Base-by-base conservation (phyloP, 2,329 filamentous ascomycete species). In the Talaromyces sp. region DNA sequence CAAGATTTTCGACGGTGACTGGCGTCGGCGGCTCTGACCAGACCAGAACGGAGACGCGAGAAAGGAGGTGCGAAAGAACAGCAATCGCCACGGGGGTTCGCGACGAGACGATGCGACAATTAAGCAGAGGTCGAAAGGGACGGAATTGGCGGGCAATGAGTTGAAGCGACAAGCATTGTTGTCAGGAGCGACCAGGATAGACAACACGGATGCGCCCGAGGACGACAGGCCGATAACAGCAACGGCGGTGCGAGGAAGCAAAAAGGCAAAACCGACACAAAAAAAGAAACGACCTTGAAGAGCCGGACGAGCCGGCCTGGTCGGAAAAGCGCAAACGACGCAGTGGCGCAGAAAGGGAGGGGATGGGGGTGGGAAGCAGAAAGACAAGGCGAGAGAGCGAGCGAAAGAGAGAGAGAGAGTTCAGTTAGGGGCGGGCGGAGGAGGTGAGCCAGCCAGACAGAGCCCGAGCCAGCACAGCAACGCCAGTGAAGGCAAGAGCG, bases 161-260 rank as follows among this genome's bases (percentile, higher is more conserved):
- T 64, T 63, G 63, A 58, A 63, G 54, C 59, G 63, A 64, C 55
- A 60, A 64, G 60, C 70, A 71, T 67, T 63, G 64, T 68, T 69
- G 69, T 67, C 65, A 64, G 62, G 62, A 61, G 27, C 62, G 62
- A 54, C 55, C 54, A 57, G 32, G 33, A 49, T n/a, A 22, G 44
- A 47, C 42, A 47, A 22, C n/a, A 47, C 33, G 19, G 44, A 47
- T 47, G 44, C 44, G 44, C 44, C 44, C 44, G 44, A 47, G 44
- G 27, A 53, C n/a, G 13, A 60, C 36, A 42, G 36, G 44, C 19
- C 17, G 22, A 55, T 10, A n/a, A 19, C 4, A 44, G 39, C 39
- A 44, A 47, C 44, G 44, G n/a, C 44, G 42, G 42, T 47, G n/a
- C 32, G 19, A 15, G 9, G n/a, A 47, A 30, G 55, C n/a, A 32